Conservation (phyloP, 2,329 filamentous ascomycete genomes). For the Coniochaeta prunicola region DNA sequence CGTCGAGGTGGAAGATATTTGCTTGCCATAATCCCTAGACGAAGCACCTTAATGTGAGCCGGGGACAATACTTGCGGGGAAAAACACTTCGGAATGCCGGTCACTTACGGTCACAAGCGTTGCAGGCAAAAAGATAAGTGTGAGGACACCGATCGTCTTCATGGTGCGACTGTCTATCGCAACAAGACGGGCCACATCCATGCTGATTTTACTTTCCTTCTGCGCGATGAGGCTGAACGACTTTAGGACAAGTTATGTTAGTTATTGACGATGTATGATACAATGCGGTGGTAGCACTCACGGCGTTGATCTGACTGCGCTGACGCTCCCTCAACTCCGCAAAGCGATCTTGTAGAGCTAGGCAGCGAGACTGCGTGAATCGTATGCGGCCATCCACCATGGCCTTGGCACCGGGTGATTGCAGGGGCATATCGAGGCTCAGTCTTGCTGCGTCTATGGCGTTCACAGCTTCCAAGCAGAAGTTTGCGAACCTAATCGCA, state of each 20-base stretch:
- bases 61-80: neutral
- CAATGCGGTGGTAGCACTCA: neutral
- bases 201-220: neutral
- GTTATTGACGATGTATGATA: too few species aligned
- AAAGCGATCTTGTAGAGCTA: neutral
- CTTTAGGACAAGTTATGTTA: neutral
- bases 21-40: neutral
- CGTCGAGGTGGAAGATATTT: neutral
- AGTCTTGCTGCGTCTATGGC: neutral
- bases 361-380: neutral
- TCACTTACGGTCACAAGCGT: neutral
- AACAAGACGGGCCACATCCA: neutral
- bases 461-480: neutral
- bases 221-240: conserved; percentile 3
- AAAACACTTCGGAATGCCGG: neutral
- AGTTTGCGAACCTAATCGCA: neutral
- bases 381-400: neutral
- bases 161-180: neutral
- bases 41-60: neutral
- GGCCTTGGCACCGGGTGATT: neutral
- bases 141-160: neutral
- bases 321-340: neutral
- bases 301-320: neutral
- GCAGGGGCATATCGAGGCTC: neutral
- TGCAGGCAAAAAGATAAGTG: neutral